These are phyloP conservation scores for Ustilago xerochloae DNA, from an alignment of 1,284 basidiomycete genomes.

Conservation along the genomic window DNA sequence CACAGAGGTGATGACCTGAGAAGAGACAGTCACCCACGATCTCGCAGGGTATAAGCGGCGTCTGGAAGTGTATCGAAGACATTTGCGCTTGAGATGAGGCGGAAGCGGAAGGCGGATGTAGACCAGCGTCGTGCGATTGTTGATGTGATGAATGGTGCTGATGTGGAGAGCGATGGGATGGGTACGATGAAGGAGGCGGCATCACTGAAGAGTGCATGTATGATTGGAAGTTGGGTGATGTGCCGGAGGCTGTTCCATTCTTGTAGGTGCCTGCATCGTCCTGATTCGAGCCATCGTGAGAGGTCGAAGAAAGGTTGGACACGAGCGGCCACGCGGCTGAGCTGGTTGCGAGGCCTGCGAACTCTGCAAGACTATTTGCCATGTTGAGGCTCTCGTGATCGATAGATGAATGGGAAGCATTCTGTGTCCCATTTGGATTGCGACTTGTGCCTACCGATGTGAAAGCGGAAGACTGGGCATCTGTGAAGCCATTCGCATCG, in stretches of 20 bases:
- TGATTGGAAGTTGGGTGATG: background rate
- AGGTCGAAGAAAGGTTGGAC: background rate
- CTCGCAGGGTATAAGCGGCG: constrained; percentile 17
- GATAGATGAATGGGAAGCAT: background rate
- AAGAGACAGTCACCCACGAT: constrained; percentile 48
- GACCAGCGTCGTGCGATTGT: background rate
- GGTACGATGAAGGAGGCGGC: constrained; percentile 3
- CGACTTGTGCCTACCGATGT: constrained; percentile 7
- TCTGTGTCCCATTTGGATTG: background rate
- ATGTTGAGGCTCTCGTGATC: constrained; percentile 19
- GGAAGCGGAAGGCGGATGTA: background rate
- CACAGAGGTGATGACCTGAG: constrained; percentile 30
- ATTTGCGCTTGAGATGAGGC: background rate
- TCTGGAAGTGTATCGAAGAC: background rate
- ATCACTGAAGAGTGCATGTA: constrained; percentile 8
- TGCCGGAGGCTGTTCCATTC: background rate
- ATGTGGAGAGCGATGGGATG: background rate
- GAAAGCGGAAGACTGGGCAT: constrained; percentile 9
- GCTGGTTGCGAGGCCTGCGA: constrained; percentile 35
- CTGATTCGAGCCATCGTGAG: background rate
- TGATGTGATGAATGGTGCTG: background rate
- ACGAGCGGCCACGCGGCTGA: constrained; percentile 23
- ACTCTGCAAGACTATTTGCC: constrained; percentile 36
- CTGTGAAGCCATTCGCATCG: background rate
- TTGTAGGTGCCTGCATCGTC: background rate